These are phyloP conservation scores for Selaginella moellendorffii DNA, from an alignment of 75 land plant genomes.

Conservation along the genomic window DNA sequence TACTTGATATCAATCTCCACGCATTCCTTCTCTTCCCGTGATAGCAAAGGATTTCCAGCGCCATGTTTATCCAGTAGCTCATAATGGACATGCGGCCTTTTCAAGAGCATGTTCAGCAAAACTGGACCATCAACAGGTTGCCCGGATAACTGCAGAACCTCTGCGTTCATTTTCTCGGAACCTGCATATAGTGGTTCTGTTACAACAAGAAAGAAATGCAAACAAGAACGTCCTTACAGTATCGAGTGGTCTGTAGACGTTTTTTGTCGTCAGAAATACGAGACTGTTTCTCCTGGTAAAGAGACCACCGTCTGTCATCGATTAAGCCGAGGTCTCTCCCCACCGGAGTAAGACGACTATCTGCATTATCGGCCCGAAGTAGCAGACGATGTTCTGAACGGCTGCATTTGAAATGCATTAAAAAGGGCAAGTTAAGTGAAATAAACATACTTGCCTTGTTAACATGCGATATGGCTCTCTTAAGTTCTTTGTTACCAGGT, in stretches of 20 bases:
- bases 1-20: slow-evolving; percentile 92
- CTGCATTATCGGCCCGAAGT: slow-evolving; percentile 89
- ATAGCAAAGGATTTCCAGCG: slow-evolving; percentile 46
- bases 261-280: slow-evolving; percentile 55
- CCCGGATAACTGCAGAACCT: slow-evolving; percentile 44
- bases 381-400: slow-evolving; percentile 92
- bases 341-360: slow-evolving; percentile 84
- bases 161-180: slow-evolving; percentile 47
- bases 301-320: slow-evolving; percentile 75
- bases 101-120: slow-evolving; percentile 50
- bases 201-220: not conserved
- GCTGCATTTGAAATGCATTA: slow-evolving; percentile 27
- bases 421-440: too few species aligned
- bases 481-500: slow-evolving; percentile 92
- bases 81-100: slow-evolving; percentile 77
- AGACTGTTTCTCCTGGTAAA: slow-evolving; percentile 66
- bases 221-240: too few species aligned
- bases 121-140: slow-evolving; percentile 52
- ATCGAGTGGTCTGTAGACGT: slow-evolving; percentile 43
- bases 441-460: slow-evolving; percentile 51
- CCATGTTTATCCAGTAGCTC: slow-evolving; percentile 67
- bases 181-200: slow-evolving; percentile 26
- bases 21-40: slow-evolving; percentile 66
- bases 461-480: slow-evolving; percentile 97
- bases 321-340: slow-evolving; percentile 80